A percentile compares a stretch with the other conserved stretches of the same genome.
phyloP scores from a whole-genome alignment of 192 early-diverging fungal species.

The Piromyces finnis region DNA sequence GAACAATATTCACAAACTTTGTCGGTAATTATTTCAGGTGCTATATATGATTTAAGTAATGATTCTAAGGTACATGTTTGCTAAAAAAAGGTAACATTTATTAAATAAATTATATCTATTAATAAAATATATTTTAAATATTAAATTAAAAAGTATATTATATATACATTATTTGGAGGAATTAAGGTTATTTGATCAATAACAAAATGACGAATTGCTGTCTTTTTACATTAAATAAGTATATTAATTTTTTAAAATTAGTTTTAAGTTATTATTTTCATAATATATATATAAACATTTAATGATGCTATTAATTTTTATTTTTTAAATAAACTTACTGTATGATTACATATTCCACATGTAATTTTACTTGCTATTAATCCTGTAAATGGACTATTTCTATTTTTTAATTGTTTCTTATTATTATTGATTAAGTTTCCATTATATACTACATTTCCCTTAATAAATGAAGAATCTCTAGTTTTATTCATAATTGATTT shows the following conservation, averaged over 20 bases:
- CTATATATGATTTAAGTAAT: constrained; percentile 41
- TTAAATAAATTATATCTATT: too few relatives aligned
- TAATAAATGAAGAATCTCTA: background rate
- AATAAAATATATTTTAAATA: too few relatives aligned
- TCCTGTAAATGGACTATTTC: constrained; percentile 30
- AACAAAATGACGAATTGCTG: constrained; percentile 51
- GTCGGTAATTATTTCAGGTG: constrained; percentile 43
- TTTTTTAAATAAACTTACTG: background rate
- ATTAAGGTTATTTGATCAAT: constrained; percentile 52
- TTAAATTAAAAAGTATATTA: too few relatives aligned
- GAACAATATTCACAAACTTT: constrained; percentile 48
- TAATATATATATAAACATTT: background rate
- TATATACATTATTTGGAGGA: constrained; percentile 23
- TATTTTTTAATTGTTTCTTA: background rate
- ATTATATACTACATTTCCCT: background rate
- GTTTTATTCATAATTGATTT: background rate
- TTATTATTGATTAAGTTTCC: background rate
- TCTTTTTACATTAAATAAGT: too few relatives aligned
- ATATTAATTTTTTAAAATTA: background rate
- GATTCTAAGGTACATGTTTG: constrained; percentile 32
- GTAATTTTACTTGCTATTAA: constrained; percentile 49
- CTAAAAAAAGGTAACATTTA: constrained; percentile 1
- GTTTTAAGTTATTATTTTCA: background rate
- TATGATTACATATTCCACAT: constrained; percentile 39
- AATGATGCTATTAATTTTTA: too few relatives aligned